phyloP scores from a whole-genome alignment of 768 basidiomycete species.

The Suillus placidus region DNA sequence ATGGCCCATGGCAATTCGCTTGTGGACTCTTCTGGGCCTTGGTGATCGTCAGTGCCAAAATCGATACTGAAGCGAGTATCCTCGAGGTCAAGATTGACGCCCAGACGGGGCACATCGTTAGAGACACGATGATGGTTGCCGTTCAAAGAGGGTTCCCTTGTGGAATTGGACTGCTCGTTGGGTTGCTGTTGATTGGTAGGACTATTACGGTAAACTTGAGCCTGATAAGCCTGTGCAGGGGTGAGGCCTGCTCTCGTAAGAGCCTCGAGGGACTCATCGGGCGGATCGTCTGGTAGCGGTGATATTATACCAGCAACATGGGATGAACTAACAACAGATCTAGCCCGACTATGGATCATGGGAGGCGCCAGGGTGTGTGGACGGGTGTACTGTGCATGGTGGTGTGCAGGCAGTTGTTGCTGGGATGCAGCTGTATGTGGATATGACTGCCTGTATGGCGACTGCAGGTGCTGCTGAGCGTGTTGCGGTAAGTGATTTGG shows the following conservation, averaged over 20 bases:
- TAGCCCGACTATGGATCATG: slow-evolving; percentile 45
- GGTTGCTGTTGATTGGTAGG: slow-evolving; percentile 34
- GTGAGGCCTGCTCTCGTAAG: slow-evolving; percentile 58
- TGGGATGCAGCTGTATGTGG: slow-evolving; percentile 37
- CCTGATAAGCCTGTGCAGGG: slow-evolving; percentile 81
- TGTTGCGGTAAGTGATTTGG: slow-evolving; percentile 20
- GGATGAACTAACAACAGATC: slow-evolving; percentile 51
- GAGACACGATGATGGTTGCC: slow-evolving; percentile 27
- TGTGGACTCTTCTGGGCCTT: slow-evolving; percentile 48
- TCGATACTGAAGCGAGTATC: slow-evolving; percentile 62
- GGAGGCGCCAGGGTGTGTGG: slow-evolving; percentile 41
- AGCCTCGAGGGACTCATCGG: slow-evolving; percentile 48
- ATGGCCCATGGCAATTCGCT: slow-evolving; percentile 64
- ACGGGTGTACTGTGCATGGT: slow-evolving; percentile 25
- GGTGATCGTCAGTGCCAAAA: slow-evolving; percentile 41
- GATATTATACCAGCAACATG: slow-evolving; percentile 46
- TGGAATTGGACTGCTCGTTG: slow-evolving; percentile 26
- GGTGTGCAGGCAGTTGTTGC: slow-evolving; percentile 20
- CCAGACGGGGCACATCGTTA: slow-evolving; percentile 41
- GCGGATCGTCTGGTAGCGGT: slow-evolving; percentile 51
- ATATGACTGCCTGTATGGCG: slow-evolving; percentile 42
- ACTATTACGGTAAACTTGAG: slow-evolving; percentile 62
- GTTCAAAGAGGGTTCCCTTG: slow-evolving; percentile 28
- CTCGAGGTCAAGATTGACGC: slow-evolving; percentile 52
- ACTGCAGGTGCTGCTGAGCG: slow-evolving; percentile 20